These are phyloP conservation scores for Warburgia ugandensis DNA, from an alignment of 164 flowering plant genomes.

Conservation along the genomic window DNA sequence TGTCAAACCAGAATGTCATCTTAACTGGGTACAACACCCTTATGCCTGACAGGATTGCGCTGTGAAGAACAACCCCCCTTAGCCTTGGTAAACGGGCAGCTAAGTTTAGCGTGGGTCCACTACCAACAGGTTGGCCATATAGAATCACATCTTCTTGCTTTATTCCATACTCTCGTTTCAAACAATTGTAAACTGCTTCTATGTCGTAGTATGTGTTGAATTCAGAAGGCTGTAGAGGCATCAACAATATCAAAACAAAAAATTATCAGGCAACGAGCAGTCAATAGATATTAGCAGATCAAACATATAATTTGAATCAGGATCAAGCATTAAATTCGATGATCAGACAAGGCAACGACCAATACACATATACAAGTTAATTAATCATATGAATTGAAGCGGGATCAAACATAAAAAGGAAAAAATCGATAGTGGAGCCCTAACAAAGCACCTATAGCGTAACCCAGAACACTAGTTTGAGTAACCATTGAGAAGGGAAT, in stretches of 20 bases:
- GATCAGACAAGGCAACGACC: no score
- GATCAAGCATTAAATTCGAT: not conserved
- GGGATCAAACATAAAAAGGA: no score
- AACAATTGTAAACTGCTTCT: conserved; percentile 82
- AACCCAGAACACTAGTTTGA: no score
- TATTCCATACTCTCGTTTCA: conserved; percentile 66
- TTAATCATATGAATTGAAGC: no score
- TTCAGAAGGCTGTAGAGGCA: conserved; percentile 59
- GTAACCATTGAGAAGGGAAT: no score
- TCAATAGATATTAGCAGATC: not conserved
- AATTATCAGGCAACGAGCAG: no score
- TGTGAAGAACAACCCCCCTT: conserved; percentile 83
- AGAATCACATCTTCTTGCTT: conserved; percentile 79
- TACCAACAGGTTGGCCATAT: conserved; percentile 94
- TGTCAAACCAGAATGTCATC: conserved; percentile 94
- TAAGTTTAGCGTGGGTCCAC: conserved; percentile 87
- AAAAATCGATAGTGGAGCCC: no score
- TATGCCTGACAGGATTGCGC: conserved; percentile 91
- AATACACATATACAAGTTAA: no score
- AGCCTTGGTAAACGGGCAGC: conserved; percentile 55
- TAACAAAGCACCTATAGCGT: no score
- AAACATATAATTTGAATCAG: no score
- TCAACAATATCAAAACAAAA: conserved; percentile 7
- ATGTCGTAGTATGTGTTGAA: conserved; percentile 87
- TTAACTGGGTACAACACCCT: conserved; percentile 83